Percentiles rank a stretch among this genome's conserved stretches.
Evolutionary conservation across 306 rosid species (phyloP).

Genomic region (Vicia faba): DNA sequence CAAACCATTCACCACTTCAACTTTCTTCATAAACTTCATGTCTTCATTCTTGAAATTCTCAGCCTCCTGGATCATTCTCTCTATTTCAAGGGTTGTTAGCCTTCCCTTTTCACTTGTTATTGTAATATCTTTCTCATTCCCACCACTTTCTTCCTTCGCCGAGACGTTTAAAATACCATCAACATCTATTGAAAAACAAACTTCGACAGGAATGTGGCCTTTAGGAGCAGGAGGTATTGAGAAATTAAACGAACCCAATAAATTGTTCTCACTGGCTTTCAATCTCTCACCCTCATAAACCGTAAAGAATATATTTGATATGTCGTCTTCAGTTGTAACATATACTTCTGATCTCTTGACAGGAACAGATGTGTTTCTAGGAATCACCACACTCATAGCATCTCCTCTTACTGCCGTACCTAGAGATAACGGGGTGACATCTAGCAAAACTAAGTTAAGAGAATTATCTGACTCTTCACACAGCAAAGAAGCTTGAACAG

Average conservation of each 20-base stretch:
- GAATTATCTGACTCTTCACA: background rate
- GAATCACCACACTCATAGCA: conserved; percentile 51
- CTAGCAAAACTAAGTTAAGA: conserved; percentile 31
- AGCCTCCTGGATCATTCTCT: conserved; percentile 47
- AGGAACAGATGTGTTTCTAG: conserved; percentile 55
- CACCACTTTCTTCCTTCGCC: conserved; percentile 40
- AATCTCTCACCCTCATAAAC: conserved; percentile 63
- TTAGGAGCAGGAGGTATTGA: conserved; percentile 34
- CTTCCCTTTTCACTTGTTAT: conserved; percentile 45
- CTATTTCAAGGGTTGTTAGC: conserved; percentile 41
- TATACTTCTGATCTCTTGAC: background rate
- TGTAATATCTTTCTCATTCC: conserved; percentile 39
- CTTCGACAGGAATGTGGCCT: conserved; percentile 36
- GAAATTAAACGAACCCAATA: background rate
- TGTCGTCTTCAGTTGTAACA: background rate
- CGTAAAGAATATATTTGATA: conserved; percentile 22
- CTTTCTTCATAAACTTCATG: conserved; percentile 43
- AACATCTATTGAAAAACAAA: conserved; percentile 47
- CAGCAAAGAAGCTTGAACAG: conserved; percentile 2
- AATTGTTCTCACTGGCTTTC: background rate
- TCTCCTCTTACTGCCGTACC: background rate
- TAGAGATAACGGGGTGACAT: conserved; percentile 2
- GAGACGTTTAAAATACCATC: conserved; percentile 52
- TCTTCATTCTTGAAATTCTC: conserved; percentile 47
- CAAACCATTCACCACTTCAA: conserved; percentile 36